These are phyloP conservation scores for Pseudonitzschia delicatissima DNA, from an alignment of 108 stramenopile species.

Conservation along the genomic window DNA sequence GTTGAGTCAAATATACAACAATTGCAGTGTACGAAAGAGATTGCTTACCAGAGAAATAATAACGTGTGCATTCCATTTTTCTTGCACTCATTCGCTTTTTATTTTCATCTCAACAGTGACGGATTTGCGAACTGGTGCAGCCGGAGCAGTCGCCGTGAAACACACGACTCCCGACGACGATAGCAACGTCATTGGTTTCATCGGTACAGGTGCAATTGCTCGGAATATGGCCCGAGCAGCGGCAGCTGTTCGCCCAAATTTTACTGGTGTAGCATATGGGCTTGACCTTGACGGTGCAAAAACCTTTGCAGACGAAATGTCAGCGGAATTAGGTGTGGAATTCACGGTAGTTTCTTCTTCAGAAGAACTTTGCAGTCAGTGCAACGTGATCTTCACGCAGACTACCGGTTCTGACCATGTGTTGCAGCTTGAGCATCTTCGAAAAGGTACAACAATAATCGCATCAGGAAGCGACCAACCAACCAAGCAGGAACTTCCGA, in stretches of 20 bases:
- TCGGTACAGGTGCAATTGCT: slow-evolving; percentile 88
- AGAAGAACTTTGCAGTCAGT: slow-evolving; percentile 65
- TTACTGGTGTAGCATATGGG: slow-evolving; percentile 76
- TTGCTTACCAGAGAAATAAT: no score
- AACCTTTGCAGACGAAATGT: slow-evolving; percentile 73
- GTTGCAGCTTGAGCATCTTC: slow-evolving; percentile 78
- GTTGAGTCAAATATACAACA: no score
- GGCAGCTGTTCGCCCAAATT: slow-evolving; percentile 68
- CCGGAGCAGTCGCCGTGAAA: slow-evolving; percentile 87
- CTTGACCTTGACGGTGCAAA: slow-evolving; percentile 57
- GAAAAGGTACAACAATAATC: slow-evolving; percentile 90
- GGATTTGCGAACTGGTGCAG: slow-evolving; percentile 92
- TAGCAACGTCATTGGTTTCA: slow-evolving; percentile 78
- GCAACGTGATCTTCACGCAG: slow-evolving; percentile 89
- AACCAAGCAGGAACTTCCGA: slow-evolving; percentile 90
- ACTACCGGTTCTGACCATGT: slow-evolving; percentile 78
- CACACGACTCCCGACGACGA: slow-evolving; percentile 67
- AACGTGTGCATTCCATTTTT: background rate
- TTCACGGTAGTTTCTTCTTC: slow-evolving; percentile 74
- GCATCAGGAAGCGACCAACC: slow-evolving; percentile 92
- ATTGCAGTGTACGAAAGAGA: no score
- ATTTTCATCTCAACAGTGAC: slow-evolving; percentile 47
- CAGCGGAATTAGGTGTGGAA: slow-evolving; percentile 73
- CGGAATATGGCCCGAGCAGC: slow-evolving; percentile 89
- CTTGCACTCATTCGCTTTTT: background rate